Base-by-base conservation (phyloP, 371 early-diverging fungal genomes). In the Apophysomyces variabilis region DNA sequence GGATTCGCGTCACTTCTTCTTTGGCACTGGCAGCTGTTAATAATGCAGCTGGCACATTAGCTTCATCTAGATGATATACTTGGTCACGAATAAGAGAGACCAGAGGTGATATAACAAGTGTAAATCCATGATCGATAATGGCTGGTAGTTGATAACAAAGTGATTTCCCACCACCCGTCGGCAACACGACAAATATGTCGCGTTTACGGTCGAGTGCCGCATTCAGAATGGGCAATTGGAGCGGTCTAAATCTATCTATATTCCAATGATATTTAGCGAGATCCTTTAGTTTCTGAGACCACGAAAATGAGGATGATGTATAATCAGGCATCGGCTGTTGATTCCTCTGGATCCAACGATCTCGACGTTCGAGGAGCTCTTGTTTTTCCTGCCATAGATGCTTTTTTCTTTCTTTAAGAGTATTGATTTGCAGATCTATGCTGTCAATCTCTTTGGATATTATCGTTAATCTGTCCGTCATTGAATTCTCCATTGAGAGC, bases 111-210 rank as follows among this genome's bases (percentile, higher is more conserved):
- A 96, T 73, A 5, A 96, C 94, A 38, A 97, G 73, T 0, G 95
- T 93, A 58, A 97, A 80, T 3, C 94, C 93, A 1, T 83, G 68
- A n/a, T 83, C 76, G 14, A 93, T 58, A 14, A 95, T 47, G 12
- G 95, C 92, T n/a, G 95, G 95, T 1, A 96, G 78, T 68, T 96
- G 95, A 74, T 90, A 96, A 68, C 95, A 95, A 3, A 95, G 75
- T 3, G 91, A 90, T 77, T 96, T 96, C 38, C 96, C 97, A 4
- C 93, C 94, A 39, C 96, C 96, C 14, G 96, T 96, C 0, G 95
- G 95, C 85, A 95, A 88, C 38, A 96, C 85, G 4, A 94, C 91
- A 76, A 96, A 93, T 5, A 89, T 77, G 71, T 96, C 95, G 38
- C 89, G 77, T 38, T 80, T 46, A 0, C 84, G 74, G 16, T 89